phyloP scores from a whole-genome alignment of 495 filamentous ascomycete genomes.

The Cetradonia linearis region DNA sequence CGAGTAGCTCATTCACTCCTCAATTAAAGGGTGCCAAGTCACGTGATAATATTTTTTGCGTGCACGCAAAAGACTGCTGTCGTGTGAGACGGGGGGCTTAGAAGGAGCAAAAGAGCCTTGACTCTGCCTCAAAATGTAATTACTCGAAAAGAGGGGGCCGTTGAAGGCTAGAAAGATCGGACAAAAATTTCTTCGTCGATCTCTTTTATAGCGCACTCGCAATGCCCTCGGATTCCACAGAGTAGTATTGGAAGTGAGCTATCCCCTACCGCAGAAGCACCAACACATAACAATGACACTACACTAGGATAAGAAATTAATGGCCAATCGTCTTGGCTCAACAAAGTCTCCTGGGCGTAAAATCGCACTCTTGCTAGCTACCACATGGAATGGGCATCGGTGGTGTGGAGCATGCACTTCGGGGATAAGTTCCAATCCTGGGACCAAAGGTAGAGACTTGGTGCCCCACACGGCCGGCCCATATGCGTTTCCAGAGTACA shows the following conservation, averaged over 20 bases:
- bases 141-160: conserved; percentile 2
- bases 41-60: not conserved
- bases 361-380: not conserved
- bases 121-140: conserved; percentile 6
- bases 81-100: conserved; percentile 1
- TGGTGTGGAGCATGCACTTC: not conserved
- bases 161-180: not conserved
- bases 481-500: not conserved
- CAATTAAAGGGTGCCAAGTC: not conserved
- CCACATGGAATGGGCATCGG: not conserved
- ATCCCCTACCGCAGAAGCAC: not conserved
- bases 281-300: not conserved
- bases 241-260: not conserved
- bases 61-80: not conserved
- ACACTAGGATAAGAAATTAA: not conserved
- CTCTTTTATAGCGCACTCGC: not conserved
- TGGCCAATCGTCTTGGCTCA: not conserved
- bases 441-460: not conserved
- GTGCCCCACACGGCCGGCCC: not conserved
- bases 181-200: not conserved
- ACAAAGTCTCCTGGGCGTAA: not conserved
- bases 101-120: conserved; percentile 6
- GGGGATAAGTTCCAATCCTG: not conserved
- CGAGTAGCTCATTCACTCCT: not conserved
- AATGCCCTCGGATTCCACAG: not conserved